Conservation (phyloP, 2,329 filamentous ascomycete genomes). For the Alternaria gaisen region DNA sequence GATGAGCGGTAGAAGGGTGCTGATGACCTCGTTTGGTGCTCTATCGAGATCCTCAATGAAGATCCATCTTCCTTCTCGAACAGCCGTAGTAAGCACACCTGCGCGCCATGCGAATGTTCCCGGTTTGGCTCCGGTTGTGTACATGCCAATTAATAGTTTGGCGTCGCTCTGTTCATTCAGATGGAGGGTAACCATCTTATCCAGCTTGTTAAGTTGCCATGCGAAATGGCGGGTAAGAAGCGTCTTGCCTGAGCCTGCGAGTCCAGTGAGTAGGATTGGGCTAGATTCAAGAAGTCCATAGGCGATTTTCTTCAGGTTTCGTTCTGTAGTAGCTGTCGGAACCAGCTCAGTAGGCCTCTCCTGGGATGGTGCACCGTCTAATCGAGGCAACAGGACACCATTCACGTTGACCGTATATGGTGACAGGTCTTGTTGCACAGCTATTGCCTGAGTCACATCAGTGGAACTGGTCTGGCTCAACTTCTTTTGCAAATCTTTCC, state of each 20-base stretch:
- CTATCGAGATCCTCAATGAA: constrained; percentile 96
- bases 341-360: constrained; percentile 45
- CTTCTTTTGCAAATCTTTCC: constrained; percentile 38
- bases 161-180: constrained; percentile 98
- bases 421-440: constrained; percentile 36
- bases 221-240: constrained; percentile 84
- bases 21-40: constrained; percentile 93
- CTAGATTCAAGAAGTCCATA: constrained; percentile 70
- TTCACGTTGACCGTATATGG: constrained; percentile 46
- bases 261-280: constrained; percentile 82
- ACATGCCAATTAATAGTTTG: constrained; percentile 93
- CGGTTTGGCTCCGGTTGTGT: constrained; percentile 86
- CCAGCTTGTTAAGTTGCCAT: constrained; percentile 77
- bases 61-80: constrained; percentile 94
- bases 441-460: constrained; percentile 1
- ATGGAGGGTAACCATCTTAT: constrained; percentile 90
- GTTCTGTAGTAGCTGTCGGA: constrained; percentile 76
- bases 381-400: constrained; percentile 51
- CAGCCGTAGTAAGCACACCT: constrained; percentile 91
- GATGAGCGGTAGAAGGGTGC: constrained; percentile 88
- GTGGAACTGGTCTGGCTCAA: constrained; percentile 14
- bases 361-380: constrained; percentile 41
- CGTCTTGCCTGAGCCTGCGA: constrained; percentile 91
- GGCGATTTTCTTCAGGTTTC: constrained; percentile 76
- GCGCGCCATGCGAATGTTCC: constrained; percentile 92